Evolutionary conservation across 148 eudicot species (phyloP), one percentile per base, ranked within the genome.

Genomic region (Chenopodium album): DNA sequence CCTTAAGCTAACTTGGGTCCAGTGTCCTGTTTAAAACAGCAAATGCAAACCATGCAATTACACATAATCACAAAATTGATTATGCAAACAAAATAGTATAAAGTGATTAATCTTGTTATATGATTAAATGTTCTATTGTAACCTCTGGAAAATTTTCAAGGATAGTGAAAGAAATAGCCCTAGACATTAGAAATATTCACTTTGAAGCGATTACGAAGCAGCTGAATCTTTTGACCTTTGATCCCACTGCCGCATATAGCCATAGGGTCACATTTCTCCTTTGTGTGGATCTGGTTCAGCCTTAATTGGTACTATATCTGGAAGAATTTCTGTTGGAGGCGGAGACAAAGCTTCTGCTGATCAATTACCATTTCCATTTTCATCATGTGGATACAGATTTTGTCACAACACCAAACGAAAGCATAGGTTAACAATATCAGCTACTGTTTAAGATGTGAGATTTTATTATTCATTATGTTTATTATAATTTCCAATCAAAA

Each of bases 131-230:
- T 59, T 80, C 48, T 22, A 70, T 11, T 48, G 19, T 37, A 80
- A 80, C 76, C 76, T 80, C 66, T 10, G 67, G 17, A 54, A 11
- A 54, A 26, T 71, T 70, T 56, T 71, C 13, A 60, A 80, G 64
- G 68, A 76, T 72, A 82, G 70, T 81, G 78, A 37, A 76, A 78
- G 64, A 48, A 96, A 60, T 90, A 86, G 4, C 92, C 99, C 78
- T 94, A 92, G 20, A 88, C 84, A 32, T 87, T 96, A 10, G 88
- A 59, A 16, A 96, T 87, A 76, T 87, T 91, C 28, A 96, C 99
- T 90, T 90, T 91, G 29, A 91, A 95, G 76, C 93, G 98, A 68
- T 95, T 95, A 0, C 98, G 91, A 0, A 95, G 82, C 29, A 28
- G 86, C 47, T 83, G 89, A 68, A 91, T 85, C 77, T 89, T 91